These are phyloP conservation scores for Marasmius oreades DNA, from an alignment of 1,284 basidiomycete genomes.

Conservation along the genomic window DNA sequence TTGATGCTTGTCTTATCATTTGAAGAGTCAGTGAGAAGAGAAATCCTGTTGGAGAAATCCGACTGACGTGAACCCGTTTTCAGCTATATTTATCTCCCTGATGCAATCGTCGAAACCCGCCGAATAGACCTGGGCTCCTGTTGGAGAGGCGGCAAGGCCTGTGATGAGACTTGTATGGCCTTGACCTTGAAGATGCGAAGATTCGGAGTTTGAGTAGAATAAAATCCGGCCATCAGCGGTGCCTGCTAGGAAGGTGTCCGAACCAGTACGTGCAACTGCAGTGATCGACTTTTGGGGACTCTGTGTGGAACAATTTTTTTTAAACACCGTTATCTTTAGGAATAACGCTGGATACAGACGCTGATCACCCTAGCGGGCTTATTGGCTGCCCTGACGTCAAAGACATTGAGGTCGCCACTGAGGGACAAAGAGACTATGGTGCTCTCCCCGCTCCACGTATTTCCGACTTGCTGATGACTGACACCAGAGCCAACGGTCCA, in stretches of 20 bases:
- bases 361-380: constrained; percentile 61
- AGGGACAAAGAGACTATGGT: constrained; percentile 85
- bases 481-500: constrained; percentile 74
- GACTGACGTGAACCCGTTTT: constrained; percentile 55
- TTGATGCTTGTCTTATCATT: constrained; percentile 40
- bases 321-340: background rate
- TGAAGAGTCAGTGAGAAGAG: background rate
- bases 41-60: constrained; percentile 6
- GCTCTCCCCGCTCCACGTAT: constrained; percentile 72
- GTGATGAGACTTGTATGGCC: constrained; percentile 75
- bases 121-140: constrained; percentile 58
- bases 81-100: constrained; percentile 54
- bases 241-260: constrained; percentile 74
- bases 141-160: constrained; percentile 49
- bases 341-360: constrained; percentile 31
- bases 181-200: constrained; percentile 53
- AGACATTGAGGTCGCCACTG: constrained; percentile 80
- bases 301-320: constrained; percentile 30
- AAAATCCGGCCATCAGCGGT: constrained; percentile 82
- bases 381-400: constrained; percentile 70
- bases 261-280: constrained; percentile 41
- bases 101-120: constrained; percentile 81
- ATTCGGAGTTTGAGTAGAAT: constrained; percentile 53
- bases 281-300: constrained; percentile 83
- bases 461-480: constrained; percentile 84